Conservation (phyloP, 768 basidiomycete genomes). For the Lactarius sanguifluus region DNA sequence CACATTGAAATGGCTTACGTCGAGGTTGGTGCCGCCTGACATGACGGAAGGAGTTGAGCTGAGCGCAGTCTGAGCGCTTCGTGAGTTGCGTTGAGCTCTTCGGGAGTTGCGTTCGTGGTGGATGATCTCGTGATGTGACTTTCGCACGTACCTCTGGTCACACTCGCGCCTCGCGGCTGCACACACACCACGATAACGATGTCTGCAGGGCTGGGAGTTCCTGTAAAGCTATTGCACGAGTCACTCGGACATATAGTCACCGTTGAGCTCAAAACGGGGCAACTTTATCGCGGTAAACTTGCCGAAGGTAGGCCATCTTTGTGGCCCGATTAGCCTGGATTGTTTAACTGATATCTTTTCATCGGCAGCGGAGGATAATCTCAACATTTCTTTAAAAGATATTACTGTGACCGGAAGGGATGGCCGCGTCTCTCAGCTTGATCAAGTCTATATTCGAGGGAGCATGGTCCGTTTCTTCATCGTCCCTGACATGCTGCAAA, state of each 20-base stretch:
- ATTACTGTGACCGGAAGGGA: constrained; percentile 98
- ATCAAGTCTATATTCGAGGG: constrained; percentile 98
- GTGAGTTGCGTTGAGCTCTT: neutral
- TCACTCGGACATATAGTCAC: constrained; percentile 95
- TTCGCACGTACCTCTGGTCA: neutral
- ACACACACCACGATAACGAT: constrained; percentile 45
- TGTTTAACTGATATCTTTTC: constrained; percentile 19
- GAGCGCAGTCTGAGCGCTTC: too few relatives aligned
- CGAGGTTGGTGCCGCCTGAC: constrained; percentile 25
- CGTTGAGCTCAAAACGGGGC: constrained; percentile 97
- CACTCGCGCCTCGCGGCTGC: neutral
- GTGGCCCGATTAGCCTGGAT: constrained; percentile 6
- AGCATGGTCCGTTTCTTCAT: constrained; percentile 99
- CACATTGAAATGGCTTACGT: constrained; percentile 13
- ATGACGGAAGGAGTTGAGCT: constrained; percentile 13
- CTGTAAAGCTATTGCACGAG: constrained; percentile 95
- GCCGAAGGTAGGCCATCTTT: constrained; percentile 73
- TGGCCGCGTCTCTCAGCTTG: constrained; percentile 96
- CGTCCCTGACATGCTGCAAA: constrained; percentile 98
- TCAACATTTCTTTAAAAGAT: constrained; percentile 94
- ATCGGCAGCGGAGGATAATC: constrained; percentile 90
- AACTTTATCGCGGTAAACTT: constrained; percentile 95
- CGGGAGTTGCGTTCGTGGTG: too few relatives aligned
- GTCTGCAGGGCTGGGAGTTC: constrained; percentile 77
- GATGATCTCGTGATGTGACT: neutral